These are phyloP conservation scores for Rhizoctonia solani DNA, from an alignment of 1,284 basidiomycete genomes.

Conservation along the genomic window DNA sequence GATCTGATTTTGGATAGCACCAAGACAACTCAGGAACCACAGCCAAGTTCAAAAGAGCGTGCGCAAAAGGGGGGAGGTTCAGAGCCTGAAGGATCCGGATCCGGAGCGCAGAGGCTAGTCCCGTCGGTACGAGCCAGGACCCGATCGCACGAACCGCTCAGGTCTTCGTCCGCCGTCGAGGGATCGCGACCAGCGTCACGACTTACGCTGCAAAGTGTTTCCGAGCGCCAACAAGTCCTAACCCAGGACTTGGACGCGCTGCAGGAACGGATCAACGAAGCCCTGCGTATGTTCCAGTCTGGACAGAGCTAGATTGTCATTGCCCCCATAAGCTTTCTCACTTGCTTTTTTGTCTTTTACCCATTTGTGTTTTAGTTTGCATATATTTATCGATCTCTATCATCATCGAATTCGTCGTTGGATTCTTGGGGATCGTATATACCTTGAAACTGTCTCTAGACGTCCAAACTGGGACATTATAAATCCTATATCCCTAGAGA, in stretches of 20 bases:
- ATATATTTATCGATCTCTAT: conserved; percentile 10
- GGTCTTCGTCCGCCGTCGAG: neutral
- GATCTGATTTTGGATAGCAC: too few relatives aligned
- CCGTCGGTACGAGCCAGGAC: neutral
- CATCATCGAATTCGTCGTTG: neutral
- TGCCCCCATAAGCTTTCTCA: neutral
- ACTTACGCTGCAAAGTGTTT: neutral
- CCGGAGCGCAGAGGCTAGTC: neutral
- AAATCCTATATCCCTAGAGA: too few relatives aligned
- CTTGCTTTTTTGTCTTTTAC: neutral
- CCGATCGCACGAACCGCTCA: conserved; percentile 2
- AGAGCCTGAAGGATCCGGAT: too few relatives aligned
- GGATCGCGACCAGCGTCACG: neutral
- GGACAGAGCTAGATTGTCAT: neutral
- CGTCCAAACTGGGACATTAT: too few relatives aligned
- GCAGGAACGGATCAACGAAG: conserved; percentile 1
- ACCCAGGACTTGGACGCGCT: conserved; percentile 8
- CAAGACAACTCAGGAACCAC: too few relatives aligned
- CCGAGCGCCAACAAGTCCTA: conserved; percentile 14
- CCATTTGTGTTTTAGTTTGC: neutral
- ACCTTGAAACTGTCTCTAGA: too few relatives aligned
- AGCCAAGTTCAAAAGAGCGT: too few relatives aligned
- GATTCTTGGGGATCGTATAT: neutral
- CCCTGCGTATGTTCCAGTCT: conserved; percentile 1
- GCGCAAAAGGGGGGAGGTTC: too few relatives aligned